Conservation (phyloP, 805 yeast species). For the Ascoidea tarda region DNA sequence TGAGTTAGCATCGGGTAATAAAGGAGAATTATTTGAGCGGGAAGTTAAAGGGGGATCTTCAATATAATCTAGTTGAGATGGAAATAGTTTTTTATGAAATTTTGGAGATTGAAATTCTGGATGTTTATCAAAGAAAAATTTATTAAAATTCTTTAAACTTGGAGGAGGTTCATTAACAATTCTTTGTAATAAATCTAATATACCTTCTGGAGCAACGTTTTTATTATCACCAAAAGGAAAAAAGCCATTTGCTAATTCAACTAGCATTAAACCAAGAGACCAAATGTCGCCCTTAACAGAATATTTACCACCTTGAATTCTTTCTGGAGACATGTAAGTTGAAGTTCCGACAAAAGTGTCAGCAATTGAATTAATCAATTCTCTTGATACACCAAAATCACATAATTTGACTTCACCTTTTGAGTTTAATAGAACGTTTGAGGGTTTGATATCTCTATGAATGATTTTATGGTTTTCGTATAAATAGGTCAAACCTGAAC, state of each 20-base stretch:
- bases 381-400: slow-evolving; percentile 94
- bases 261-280: slow-evolving; percentile 86
- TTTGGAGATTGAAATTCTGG: not conserved
- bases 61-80: slow-evolving; percentile 4
- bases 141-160: slow-evolving; percentile 29
- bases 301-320: slow-evolving; percentile 90
- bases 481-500: slow-evolving; percentile 69
- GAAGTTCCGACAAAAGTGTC: slow-evolving; percentile 98
- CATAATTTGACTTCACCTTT: slow-evolving; percentile 82
- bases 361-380: slow-evolving; percentile 83
- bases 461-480: slow-evolving; percentile 79
- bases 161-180: slow-evolving; percentile 94
- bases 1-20: not conserved
- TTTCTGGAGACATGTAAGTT: slow-evolving; percentile 94
- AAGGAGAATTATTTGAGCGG: not conserved
- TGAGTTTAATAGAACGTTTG: slow-evolving; percentile 79
- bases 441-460: slow-evolving; percentile 93
- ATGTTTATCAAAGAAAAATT: slow-evolving; percentile 21
- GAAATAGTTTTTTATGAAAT: slow-evolving; percentile 2
- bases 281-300: slow-evolving; percentile 95
- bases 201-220: slow-evolving; percentile 55
- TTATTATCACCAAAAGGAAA: slow-evolving; percentile 61
- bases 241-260: slow-evolving; percentile 77
- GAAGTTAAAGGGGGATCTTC: not conserved
- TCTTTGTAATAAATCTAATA: slow-evolving; percentile 78